A percentile compares a stretch with the other conserved stretches of the same genome.
phyloP scores from a whole-genome alignment of 306 rosid genomes.

The Inga laurina region DNA sequence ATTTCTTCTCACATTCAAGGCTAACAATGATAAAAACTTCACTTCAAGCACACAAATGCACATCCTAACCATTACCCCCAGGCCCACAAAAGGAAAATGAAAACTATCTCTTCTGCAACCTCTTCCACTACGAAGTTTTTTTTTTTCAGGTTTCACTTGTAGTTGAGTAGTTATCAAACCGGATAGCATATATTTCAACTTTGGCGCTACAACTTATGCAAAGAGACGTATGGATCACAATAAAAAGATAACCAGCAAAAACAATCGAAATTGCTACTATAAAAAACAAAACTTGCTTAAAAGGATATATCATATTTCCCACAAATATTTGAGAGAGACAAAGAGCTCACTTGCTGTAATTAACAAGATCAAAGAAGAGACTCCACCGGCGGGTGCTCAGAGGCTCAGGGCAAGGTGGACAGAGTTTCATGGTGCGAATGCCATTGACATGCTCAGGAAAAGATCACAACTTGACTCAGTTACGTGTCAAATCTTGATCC shows the following conservation, averaged over 20 bases:
- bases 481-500: background rate
- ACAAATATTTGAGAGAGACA: background rate
- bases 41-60: background rate
- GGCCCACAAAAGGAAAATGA: background rate
- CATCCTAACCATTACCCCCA: background rate
- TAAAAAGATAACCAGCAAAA: background rate
- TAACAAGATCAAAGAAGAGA: background rate
- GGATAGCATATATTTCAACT: background rate
- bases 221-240: background rate
- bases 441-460: background rate
- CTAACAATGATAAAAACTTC: background rate
- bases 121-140: background rate
- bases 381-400: background rate
- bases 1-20: slow-evolving; percentile 7
- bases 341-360: slow-evolving; percentile 6
- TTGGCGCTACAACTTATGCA: background rate
- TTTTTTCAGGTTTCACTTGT: background rate
- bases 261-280: background rate
- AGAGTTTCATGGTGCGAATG: background rate
- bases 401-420: background rate
- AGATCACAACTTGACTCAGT: background rate
- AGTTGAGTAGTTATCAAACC: background rate
- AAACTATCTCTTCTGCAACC: background rate
- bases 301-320: background rate
- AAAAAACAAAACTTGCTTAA: background rate